phyloP scores from a whole-genome alignment of 495 filamentous ascomycete species.

The Aspergillus panamensis region DNA sequence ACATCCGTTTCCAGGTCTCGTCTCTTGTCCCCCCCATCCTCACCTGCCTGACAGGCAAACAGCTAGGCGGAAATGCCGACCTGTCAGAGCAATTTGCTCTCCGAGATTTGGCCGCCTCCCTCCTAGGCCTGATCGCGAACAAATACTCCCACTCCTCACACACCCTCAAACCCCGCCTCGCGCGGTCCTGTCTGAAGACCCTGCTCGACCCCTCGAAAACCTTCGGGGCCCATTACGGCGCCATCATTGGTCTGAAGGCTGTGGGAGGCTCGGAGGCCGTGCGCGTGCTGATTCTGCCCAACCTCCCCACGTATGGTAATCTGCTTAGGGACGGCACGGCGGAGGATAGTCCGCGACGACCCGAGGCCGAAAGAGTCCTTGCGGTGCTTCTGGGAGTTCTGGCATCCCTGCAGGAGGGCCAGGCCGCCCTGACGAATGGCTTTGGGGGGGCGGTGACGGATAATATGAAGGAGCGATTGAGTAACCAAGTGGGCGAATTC shows the following conservation, averaged over 20 bases:
- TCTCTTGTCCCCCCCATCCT: slow-evolving; percentile 82
- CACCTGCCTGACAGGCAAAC: slow-evolving; percentile 85
- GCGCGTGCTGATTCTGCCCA: slow-evolving; percentile 75
- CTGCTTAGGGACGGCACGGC: slow-evolving; percentile 65
- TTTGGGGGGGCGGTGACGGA: slow-evolving; percentile 43
- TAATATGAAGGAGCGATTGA: slow-evolving; percentile 54
- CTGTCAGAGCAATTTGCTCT: slow-evolving; percentile 69
- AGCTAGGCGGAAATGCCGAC: slow-evolving; percentile 58
- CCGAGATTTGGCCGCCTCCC: slow-evolving; percentile 75
- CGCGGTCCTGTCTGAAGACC: slow-evolving; percentile 81
- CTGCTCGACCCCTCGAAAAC: slow-evolving; percentile 83
- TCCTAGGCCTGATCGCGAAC: slow-evolving; percentile 67
- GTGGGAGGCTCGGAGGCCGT: slow-evolving; percentile 77
- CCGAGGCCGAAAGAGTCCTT: slow-evolving; percentile 62
- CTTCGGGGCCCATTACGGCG: slow-evolving; percentile 79
- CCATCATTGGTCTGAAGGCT: slow-evolving; percentile 69
- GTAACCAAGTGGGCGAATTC: slow-evolving; percentile 55
- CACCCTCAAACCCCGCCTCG: slow-evolving; percentile 80
- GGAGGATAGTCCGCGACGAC: slow-evolving; percentile 46
- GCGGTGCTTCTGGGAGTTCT: slow-evolving; percentile 59
- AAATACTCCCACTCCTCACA: slow-evolving; percentile 73
- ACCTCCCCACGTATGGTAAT: slow-evolving; percentile 71
- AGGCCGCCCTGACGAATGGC: slow-evolving; percentile 40
- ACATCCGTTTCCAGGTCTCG: slow-evolving; percentile 49
- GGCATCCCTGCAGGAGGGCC: slow-evolving; percentile 41